Percentiles rank a stretch among this genome's conserved stretches.
These are phyloP conservation scores for Eragrostis nindensis DNA, from an alignment of 176 grass and related monocot species.

Conservation along the genomic window DNA sequence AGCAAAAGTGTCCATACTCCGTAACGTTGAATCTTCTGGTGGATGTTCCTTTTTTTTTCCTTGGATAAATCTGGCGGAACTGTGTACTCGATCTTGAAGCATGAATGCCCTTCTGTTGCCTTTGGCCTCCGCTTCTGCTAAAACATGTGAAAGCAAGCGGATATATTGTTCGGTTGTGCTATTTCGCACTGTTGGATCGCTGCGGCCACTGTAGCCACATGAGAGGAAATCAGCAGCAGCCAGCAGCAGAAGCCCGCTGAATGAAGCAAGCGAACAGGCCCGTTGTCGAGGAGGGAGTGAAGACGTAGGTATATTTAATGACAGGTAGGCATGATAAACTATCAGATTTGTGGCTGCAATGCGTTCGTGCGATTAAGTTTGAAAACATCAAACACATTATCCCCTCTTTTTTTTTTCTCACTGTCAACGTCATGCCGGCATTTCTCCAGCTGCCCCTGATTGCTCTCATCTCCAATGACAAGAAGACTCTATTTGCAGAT, in stretches of 20 bases:
- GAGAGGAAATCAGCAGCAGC: no score
- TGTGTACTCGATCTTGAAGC: not conserved
- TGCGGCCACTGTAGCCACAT: no score
- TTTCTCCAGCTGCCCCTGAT: conserved; percentile 38
- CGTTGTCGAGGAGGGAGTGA: not conserved
- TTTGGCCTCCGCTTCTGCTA: not conserved
- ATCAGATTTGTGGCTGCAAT: conserved; percentile 14
- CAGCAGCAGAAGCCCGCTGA: no score
- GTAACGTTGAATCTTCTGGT: conserved; percentile 10
- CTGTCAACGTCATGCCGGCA: conserved; percentile 44
- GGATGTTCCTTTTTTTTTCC: not conserved
- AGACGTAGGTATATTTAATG: not conserved
- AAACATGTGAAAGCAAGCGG: not conserved
- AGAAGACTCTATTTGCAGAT: conserved; percentile 5
- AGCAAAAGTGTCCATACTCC: conserved; percentile 7
- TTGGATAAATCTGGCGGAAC: not conserved
- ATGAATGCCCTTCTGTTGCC: not conserved
- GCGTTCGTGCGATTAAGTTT: not conserved
- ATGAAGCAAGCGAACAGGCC: no score
- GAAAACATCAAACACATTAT: not conserved
- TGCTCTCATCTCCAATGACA: conserved; percentile 22
- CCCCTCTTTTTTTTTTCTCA: not conserved
- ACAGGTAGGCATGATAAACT: not conserved
- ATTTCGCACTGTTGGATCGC: no score
- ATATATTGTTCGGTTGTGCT: no score